Evolutionary conservation across 257 asterid genomes (phyloP), one percentile per base, ranked within the genome.

Genomic region (Solanum boliviense): DNA sequence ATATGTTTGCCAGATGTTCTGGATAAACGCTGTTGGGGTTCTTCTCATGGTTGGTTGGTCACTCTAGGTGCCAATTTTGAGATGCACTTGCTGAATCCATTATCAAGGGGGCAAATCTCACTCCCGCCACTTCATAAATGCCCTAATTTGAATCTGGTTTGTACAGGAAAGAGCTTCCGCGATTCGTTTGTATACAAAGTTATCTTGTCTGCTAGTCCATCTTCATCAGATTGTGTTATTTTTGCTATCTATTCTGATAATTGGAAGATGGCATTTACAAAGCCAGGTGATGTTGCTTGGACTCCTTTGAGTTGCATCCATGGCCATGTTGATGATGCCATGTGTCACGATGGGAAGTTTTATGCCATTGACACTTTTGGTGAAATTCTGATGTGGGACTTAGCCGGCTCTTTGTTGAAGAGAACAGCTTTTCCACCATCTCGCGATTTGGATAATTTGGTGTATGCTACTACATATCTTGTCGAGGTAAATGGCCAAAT

Each of bases 1-100:
- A 75, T 88, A 68, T 15, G 39, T 36, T 70, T 88, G 46, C 88
- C 90, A 13, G 89, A 86, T 74, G 29, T 84, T 74, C 87, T 29
- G 13, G 89, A 88, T 48, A 86, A 82, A 70, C 89, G 89, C 7
- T 90, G 90, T 41, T 88, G 90, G 92, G 92, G 92, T 67, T 90
- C 92, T 18, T 84, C 88, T 88, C 74, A 71, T 62, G 90, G 90
- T 39, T 90, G 89, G 92, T 86, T 90, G 78, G 78, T 88, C 73
- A 86, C 89, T 76, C 81, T 89, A 21, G 88, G 75, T 87, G 68
- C 65, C 44, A 84, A 68, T 79, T 88, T 73, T n/a, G 82, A 86
- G 18, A 72, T 90, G 89, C 60, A 78, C 65, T 88, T 90, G 36
- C 84, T 88, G 48, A 76, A 90, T 70, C 90, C 89, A 20, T 8